Base-by-base conservation (phyloP, 2,329 filamentous ascomycete genomes). In the Lomentospora prolificans region DNA sequence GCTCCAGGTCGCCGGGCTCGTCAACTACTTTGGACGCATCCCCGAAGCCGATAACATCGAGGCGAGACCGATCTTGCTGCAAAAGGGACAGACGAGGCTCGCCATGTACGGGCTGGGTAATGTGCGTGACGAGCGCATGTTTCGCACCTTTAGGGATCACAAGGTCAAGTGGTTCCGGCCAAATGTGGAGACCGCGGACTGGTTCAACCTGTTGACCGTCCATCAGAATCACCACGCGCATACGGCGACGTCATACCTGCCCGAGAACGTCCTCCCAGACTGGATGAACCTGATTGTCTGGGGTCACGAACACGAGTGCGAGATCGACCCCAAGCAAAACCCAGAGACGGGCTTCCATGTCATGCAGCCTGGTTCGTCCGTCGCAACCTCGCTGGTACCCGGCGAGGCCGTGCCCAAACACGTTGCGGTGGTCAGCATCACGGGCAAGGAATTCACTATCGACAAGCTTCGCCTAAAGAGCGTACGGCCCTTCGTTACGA, bases 241-340 rank as follows among this genome's bases (percentile, higher is more conserved):
- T 65, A 95, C 89, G 0, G 83, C 91, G 17, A 97, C 92, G 0
- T 86, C 89, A n/a, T 97, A 96, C 65, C 78, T 99, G 0, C 92
- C 95, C 0, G 95, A 99, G 65, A 90, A 87, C 63, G 94, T 96
- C 64, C 75, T 99, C 0, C 95, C 94, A 0, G 85, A 90, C 17
- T 97, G 95, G 73, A 75, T 99, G 60, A 87, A 99, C 65, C 77
- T 99, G 3, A 83, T 99, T 0, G 80, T 99, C 53, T 99, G 94
- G 94, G 94, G 94, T 3, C 94, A 99, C 64, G 94, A 99, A 69
- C 94, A 99, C 66, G 92, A 99, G 68, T 99, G 94, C 65, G 69
- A 92, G 6, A 95, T 99, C 60, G 85, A 96, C 48, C 94, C 94
- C 0, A 74, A 76, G 1, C 76, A 84, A 50, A 99, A 97, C 63